A percentile compares a stretch with the other conserved stretches of the same genome.
phyloP scores from a whole-genome alignment of 768 basidiomycete genomes.

The Hygrophorus russula region DNA sequence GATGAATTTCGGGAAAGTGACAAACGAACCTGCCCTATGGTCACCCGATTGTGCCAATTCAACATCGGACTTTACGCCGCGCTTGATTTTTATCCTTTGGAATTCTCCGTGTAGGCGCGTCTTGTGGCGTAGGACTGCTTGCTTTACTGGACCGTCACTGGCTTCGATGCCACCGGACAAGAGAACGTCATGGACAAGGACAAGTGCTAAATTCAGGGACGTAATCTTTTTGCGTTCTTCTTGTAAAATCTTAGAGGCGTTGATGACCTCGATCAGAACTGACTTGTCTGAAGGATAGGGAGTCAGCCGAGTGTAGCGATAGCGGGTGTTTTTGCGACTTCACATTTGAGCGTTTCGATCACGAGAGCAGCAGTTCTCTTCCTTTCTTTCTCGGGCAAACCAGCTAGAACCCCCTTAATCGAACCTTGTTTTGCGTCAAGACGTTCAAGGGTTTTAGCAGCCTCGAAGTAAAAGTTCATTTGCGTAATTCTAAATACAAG shows the following conservation, averaged over 20 bases:
- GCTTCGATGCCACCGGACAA: slow-evolving; percentile 82
- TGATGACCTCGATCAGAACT: slow-evolving; percentile 61
- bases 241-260: slow-evolving; percentile 52
- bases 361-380: slow-evolving; percentile 79
- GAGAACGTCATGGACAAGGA: slow-evolving; percentile 81
- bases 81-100: slow-evolving; percentile 70
- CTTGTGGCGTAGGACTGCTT: slow-evolving; percentile 80
- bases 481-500: slow-evolving; percentile 21
- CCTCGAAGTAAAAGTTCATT: slow-evolving; percentile 97
- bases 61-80: slow-evolving; percentile 49
- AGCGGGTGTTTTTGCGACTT: slow-evolving; percentile 15
- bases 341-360: slow-evolving; percentile 94
- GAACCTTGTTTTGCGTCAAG: slow-evolving; percentile 87
- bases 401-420: slow-evolving; percentile 73
- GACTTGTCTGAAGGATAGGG: slow-evolving; percentile 50
- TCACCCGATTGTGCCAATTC: slow-evolving; percentile 57
- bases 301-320: no score
- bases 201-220: slow-evolving; percentile 64
- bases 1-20: slow-evolving; percentile 4
- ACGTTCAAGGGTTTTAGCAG: slow-evolving; percentile 72
- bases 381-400: slow-evolving; percentile 61
- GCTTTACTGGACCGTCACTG: slow-evolving; percentile 83
- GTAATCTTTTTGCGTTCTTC: slow-evolving; percentile 70
- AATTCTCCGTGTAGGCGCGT: slow-evolving; percentile 82
- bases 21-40: slow-evolving; percentile 44